Conservation (phyloP, 1,284 basidiomycete genomes). For the Inonotus hispidus region DNA sequence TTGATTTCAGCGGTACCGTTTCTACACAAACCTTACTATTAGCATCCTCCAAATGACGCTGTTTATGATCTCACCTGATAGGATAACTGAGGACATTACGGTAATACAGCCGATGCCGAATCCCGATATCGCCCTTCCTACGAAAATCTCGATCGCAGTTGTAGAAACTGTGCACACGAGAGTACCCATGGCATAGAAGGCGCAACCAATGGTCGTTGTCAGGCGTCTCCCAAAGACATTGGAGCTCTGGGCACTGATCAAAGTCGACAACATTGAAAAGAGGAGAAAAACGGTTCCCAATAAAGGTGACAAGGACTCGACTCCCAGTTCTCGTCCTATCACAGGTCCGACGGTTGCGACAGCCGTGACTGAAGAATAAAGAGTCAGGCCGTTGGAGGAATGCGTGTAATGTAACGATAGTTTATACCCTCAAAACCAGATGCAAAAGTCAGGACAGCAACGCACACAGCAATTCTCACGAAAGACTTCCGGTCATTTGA, state of each 20-base stretch:
- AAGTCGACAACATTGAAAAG: background rate
- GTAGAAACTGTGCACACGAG: background rate
- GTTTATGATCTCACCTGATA: background rate
- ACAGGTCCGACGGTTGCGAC: background rate
- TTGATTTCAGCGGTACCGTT: background rate
- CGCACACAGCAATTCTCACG: background rate
- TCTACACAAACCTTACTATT: background rate
- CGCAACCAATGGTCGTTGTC: background rate
- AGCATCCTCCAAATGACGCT: background rate
- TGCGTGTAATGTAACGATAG: background rate
- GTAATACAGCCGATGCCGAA: background rate
- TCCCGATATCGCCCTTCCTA: background rate
- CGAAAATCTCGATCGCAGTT: background rate
- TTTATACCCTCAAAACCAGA: background rate
- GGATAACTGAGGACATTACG: background rate
- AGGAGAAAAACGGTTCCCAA: background rate
- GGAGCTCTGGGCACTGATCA: background rate
- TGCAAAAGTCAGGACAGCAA: background rate
- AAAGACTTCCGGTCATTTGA: background rate
- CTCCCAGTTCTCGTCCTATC: background rate
- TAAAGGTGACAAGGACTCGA: background rate
- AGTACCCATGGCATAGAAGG: background rate
- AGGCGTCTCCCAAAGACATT: background rate
- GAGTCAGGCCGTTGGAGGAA: background rate
- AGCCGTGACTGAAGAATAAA: background rate